Percentiles rank a stretch among this genome's conserved stretches.
Evolutionary conservation across 768 basidiomycete genomes (phyloP).

Genomic region (Pleurotus tuoliensis): DNA sequence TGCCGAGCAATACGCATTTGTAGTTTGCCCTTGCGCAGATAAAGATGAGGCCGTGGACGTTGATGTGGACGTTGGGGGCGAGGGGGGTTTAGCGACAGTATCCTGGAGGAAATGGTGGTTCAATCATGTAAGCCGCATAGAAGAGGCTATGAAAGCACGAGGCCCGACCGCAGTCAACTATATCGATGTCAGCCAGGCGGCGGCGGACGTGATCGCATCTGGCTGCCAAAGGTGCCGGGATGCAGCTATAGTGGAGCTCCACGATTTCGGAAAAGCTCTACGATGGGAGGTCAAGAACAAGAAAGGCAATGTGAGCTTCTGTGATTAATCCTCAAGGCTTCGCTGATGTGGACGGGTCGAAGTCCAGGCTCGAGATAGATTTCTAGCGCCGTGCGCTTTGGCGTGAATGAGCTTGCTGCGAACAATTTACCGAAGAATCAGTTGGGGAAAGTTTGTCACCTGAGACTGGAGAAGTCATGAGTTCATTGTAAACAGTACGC

Average conservation of each 20-base stretch:
- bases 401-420: background rate
- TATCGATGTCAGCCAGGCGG: background rate
- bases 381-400: background rate
- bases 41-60: background rate
- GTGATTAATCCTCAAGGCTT: background rate
- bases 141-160: background rate
- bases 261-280: background rate
- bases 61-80: background rate
- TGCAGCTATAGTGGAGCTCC: background rate
- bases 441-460: too few relatives aligned
- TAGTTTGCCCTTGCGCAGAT: background rate
- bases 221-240: background rate
- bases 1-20: background rate
- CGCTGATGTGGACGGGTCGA: background rate
- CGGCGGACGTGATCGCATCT: background rate
- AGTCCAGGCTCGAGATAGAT: background rate
- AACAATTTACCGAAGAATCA: too few relatives aligned
- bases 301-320: background rate
- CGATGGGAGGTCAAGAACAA: background rate
- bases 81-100: background rate
- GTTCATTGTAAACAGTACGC: too few relatives aligned
- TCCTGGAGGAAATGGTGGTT: background rate
- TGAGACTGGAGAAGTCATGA: too few relatives aligned
- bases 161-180: background rate
- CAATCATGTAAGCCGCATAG: background rate